phyloP scores from a whole-genome alignment of 352 stramenopile species.

The Plasmopara halstedii region DNA sequence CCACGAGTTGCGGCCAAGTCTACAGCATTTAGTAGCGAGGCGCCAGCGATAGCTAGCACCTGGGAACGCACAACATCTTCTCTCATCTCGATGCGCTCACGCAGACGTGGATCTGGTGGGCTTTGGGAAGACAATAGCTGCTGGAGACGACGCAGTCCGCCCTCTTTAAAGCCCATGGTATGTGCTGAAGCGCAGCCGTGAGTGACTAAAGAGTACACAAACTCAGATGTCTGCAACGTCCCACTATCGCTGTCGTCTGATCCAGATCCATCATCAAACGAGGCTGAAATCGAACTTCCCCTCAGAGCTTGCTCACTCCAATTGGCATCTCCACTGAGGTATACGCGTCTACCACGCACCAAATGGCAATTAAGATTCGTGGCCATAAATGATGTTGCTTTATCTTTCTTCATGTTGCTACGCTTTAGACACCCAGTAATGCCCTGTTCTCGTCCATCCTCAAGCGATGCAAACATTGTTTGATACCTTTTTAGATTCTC shows the following conservation, averaged over 20 bases:
- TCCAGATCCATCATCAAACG: constrained; percentile 20
- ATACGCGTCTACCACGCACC: constrained; percentile 51
- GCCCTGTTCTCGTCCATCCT: constrained; percentile 70
- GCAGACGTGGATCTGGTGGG: constrained; percentile 37
- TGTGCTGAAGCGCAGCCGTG: constrained; percentile 78
- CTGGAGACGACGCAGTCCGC: constrained; percentile 56
- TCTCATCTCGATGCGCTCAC: constrained; percentile 67
- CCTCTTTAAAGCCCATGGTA: constrained; percentile 78
- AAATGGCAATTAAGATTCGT: constrained; percentile 83
- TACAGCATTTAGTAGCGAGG: constrained; percentile 68
- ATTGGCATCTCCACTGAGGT: constrained; percentile 32
- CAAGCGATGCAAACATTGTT: constrained; percentile 53
- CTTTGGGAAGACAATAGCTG: constrained; percentile 34
- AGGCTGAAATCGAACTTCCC: constrained; percentile 23
- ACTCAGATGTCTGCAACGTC: constrained; percentile 24
- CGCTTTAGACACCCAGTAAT: constrained; percentile 80
- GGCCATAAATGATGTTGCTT: constrained; percentile 77
- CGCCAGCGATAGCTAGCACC: constrained; percentile 56
- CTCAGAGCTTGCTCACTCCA: constrained; percentile 14
- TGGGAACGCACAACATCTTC: constrained; percentile 77
- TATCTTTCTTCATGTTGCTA: constrained; percentile 83
- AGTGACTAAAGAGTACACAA: constrained; percentile 67
- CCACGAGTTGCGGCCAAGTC: constrained; percentile 53
- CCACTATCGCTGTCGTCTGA: constrained; percentile 38
- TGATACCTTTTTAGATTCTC: constrained; percentile 65